Conservation (phyloP, 2,329 filamentous ascomycete species). For the Venturia nashicola region DNA sequence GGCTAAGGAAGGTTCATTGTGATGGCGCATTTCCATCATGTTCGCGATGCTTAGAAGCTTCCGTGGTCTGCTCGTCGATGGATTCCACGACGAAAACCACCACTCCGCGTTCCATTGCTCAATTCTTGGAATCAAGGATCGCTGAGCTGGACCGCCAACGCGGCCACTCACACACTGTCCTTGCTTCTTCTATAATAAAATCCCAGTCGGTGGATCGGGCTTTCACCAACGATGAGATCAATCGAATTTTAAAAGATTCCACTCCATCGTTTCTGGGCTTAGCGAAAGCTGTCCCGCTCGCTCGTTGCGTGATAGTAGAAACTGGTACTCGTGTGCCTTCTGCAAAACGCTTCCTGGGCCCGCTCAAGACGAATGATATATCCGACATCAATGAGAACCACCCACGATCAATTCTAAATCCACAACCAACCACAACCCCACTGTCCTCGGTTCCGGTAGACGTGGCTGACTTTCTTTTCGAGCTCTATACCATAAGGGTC, state of each 20-base stretch:
- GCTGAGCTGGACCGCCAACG: conserved; percentile 17
- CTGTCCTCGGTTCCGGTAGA: conserved; percentile 20
- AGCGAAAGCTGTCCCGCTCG: conserved; percentile 19
- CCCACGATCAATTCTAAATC: conserved; percentile 24
- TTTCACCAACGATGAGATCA: conserved; percentile 15
- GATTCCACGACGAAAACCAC: background rate
- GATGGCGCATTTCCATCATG: background rate
- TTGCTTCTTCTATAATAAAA: background rate
- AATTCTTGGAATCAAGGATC: conserved; percentile 7
- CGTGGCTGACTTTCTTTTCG: conserved; percentile 20
- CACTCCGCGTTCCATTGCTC: background rate
- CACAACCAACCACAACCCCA: conserved; percentile 18
- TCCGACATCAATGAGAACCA: conserved; percentile 24
- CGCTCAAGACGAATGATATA: conserved; percentile 4
- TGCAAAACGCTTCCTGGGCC: conserved; percentile 21
- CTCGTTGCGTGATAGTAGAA: conserved; percentile 20
- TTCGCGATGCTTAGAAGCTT: background rate
- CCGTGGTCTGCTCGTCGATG: background rate
- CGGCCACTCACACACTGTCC: background rate
- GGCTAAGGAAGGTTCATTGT: background rate
- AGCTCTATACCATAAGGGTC: conserved; percentile 22
- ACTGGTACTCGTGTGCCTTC: conserved; percentile 23
- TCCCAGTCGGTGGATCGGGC: background rate
- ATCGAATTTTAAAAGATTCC: conserved; percentile 23
- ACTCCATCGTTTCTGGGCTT: conserved; percentile 24